Base-by-base conservation (phyloP, 768 basidiomycete species). In the Boletus vinaceobasis region DNA sequence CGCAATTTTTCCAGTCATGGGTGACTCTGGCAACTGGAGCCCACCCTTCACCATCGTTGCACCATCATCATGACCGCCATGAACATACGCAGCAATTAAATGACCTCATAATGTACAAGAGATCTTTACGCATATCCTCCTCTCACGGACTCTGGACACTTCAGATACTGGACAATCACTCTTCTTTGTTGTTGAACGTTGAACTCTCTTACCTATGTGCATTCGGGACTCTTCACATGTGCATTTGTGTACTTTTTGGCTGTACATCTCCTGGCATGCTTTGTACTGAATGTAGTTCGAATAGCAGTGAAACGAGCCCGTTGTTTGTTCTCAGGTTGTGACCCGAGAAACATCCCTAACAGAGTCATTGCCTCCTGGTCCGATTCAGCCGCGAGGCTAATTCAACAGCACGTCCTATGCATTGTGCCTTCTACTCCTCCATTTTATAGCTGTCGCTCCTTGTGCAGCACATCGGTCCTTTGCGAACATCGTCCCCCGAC, bases 11-110 rank as follows among this genome's bases (percentile, higher is more conserved):
- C 19, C 48, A 81, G 81, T 83, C 43, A 74, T 81, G 50, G 81
- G 81, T 7, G 80, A 83, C 60, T 82, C 80, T 47, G 81, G 81
- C 32, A 77, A 82, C 60, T 75, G 69, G 48, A 76, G 81, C 29
- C 67, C 65, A 7, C 15, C 49, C 42, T 84, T 84, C 60, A 72
- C 72, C 13, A 83, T 84, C 53, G 5, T 39, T 15, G 52, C 56
- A 21, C 5, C 50, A 21, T 52, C 60, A 6, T 54, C 53, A 70
- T 67, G 56, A 64, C 23, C 40, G 8, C 37, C 50, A 62, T 43
- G 53, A 43, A 27, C 10, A 9, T 44, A 26, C 45, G 32, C 39
- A n/a, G 21, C 48, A 50, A 19, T 32, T 42, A 39, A 62, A 68
- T 43, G 62, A 67, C 52, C 21, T 49, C 31, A 58, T 35, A 48